These are phyloP conservation scores for Emergomyces africanus DNA, from an alignment of 2,329 filamentous ascomycete genomes.

Conservation along the genomic window DNA sequence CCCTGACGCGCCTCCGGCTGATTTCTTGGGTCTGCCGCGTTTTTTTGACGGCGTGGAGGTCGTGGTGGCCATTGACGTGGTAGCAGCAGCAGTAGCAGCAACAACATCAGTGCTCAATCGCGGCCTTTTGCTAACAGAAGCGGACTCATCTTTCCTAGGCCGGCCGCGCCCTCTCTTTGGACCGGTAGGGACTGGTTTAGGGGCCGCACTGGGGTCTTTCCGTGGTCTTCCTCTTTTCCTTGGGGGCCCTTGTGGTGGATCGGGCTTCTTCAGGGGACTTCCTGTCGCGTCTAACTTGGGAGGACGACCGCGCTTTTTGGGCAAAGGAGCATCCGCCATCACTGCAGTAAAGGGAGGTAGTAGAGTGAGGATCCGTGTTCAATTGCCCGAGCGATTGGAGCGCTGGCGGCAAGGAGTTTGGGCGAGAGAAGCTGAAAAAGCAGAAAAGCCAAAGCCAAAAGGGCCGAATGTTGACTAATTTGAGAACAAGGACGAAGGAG, in stretches of 20 bases:
- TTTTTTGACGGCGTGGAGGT: neutral
- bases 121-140: neutral
- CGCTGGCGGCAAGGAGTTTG: neutral
- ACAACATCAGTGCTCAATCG: neutral
- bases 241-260: conserved; percentile 5
- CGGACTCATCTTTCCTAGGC: neutral
- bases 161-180: conserved; percentile 1
- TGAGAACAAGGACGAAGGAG: neutral
- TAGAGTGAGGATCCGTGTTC: neutral
- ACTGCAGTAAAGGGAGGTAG: neutral
- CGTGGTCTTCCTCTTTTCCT: conserved; percentile 10
- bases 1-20: neutral
- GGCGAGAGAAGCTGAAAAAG: neutral
- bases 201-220: conserved; percentile 1
- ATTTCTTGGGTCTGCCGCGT: conserved; percentile 8
- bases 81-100: neutral
- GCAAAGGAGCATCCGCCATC: neutral
- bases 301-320: conserved; percentile 10
- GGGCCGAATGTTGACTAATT: neutral
- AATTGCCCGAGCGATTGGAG: neutral
- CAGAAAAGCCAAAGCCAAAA: neutral
- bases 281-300: conserved; percentile 7
- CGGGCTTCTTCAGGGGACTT: conserved; percentile 2
- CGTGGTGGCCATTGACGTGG: neutral
- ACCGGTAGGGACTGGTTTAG: neutral